phyloP scores from a whole-genome alignment of 2,329 filamentous ascomycete genomes.

The Ceratocystis alfenasii region DNA sequence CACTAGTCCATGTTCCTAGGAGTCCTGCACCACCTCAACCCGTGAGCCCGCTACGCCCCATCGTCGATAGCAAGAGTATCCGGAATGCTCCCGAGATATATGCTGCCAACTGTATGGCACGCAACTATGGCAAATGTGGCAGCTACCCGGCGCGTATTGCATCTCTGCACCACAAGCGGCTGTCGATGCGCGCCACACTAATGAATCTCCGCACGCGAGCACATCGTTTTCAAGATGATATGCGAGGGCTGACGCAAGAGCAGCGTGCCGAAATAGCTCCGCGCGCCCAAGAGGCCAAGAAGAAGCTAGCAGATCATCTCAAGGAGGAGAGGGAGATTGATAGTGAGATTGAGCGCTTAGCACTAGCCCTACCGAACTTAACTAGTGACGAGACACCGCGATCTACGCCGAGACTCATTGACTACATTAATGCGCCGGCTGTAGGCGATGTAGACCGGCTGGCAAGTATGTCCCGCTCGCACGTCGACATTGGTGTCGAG shows the following conservation, averaged over 20 bases:
- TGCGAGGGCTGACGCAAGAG: conserved; percentile 30
- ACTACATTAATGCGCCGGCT: conserved; percentile 63
- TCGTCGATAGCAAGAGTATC: conserved; percentile 79
- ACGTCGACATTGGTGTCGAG: conserved; percentile 74
- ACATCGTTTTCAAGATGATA: conserved; percentile 31
- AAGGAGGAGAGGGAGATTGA: conserved; percentile 47
- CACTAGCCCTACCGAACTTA: conserved; percentile 72
- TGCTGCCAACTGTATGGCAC: conserved; percentile 67
- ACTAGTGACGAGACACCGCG: conserved; percentile 65
- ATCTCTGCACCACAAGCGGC: conserved; percentile 44
- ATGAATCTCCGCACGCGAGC: conserved; percentile 30
- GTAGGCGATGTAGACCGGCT: conserved; percentile 26
- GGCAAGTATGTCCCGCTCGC: conserved; percentile 38
- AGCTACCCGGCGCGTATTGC: conserved; percentile 45
- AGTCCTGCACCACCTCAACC: conserved; percentile 9
- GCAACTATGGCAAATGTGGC: conserved; percentile 60
- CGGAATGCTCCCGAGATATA: conserved; percentile 72
- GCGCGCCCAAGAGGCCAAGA: conserved; percentile 55
- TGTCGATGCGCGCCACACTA: conserved; percentile 45
- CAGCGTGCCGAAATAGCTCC: conserved; percentile 44
- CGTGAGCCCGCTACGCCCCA: conserved; percentile 60
- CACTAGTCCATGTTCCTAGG: conserved; percentile 9
- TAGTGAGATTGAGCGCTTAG: conserved; percentile 59
- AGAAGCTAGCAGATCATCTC: conserved; percentile 47
- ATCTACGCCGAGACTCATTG: conserved; percentile 52